phyloP scores from a whole-genome alignment of 1,139 yeast species.

The Pneumocystis carinii region DNA sequence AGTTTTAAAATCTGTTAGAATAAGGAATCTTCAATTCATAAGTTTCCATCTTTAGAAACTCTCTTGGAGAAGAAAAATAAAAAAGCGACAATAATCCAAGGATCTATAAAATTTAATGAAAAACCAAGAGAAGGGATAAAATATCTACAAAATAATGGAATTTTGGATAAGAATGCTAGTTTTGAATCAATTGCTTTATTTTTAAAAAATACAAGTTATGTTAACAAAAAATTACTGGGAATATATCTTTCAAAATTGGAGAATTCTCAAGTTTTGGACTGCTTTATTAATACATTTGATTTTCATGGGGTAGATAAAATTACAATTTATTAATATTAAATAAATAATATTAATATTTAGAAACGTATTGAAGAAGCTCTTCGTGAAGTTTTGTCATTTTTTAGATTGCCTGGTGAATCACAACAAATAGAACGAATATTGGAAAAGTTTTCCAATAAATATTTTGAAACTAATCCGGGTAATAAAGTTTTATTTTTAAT shows the following conservation, averaged over 20 bases:
- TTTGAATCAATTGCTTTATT: constrained; percentile 57
- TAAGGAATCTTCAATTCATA: neutral
- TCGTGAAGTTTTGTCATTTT: constrained; percentile 62
- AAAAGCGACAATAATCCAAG: constrained; percentile 58
- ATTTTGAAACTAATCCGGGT: constrained; percentile 27
- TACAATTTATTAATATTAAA: neutral
- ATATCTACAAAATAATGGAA: constrained; percentile 45
- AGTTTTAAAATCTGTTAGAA: neutral
- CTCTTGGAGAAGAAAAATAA: constrained; percentile 33
- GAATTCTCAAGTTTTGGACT: constrained; percentile 43
- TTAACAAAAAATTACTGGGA: constrained; percentile 79
- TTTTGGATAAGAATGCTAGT: constrained; percentile 41
- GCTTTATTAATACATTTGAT: constrained; percentile 59
- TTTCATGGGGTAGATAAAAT: constrained; percentile 33
- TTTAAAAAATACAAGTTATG: constrained; percentile 59
- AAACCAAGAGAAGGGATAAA: constrained; percentile 65
- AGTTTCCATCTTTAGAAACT: constrained; percentile 13
- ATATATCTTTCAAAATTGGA: constrained; percentile 68
- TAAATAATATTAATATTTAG: neutral
- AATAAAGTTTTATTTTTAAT: neutral
- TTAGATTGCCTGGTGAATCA: constrained; percentile 92
- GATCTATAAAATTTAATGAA: constrained; percentile 58
- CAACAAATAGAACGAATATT: constrained; percentile 89
- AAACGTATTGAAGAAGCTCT: constrained; percentile 87
- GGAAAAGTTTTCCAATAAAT: constrained; percentile 70